phyloP scores from a whole-genome alignment of 139 green algal genomes.

The Closterium sp. region DNA sequence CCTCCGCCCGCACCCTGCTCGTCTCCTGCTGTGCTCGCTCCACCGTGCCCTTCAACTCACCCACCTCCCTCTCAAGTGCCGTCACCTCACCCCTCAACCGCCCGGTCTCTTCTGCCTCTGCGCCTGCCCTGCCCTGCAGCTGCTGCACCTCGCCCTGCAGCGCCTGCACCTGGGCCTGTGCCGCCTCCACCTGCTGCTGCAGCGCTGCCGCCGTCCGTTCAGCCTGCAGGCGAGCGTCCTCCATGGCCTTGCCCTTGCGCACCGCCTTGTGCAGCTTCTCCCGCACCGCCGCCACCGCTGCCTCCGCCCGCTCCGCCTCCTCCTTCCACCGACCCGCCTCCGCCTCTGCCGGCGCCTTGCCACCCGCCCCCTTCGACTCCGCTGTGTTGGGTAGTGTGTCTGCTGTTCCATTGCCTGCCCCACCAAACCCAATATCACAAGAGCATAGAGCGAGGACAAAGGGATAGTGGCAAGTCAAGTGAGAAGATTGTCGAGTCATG shows the following conservation, averaged over 20 bases:
- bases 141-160: background rate
- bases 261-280: slow-evolving; percentile 6
- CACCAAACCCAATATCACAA: no score
- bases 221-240: background rate
- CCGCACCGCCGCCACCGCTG: background rate
- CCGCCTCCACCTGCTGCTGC: background rate
- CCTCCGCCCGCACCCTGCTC: background rate
- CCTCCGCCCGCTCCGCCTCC: background rate
- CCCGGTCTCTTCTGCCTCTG: background rate
- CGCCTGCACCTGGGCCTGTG: background rate
- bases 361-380: no score
- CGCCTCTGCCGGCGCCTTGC: no score
- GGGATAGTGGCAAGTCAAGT: no score
- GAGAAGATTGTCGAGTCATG: no score
- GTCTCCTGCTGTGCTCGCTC: background rate
- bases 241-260: background rate
- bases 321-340: background rate
- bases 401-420: no score
- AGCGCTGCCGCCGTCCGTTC: background rate
- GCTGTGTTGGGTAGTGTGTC: no score
- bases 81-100: background rate
- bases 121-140: background rate
- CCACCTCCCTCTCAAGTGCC: background rate
- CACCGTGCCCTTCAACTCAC: background rate
- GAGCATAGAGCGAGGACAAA: no score